phyloP scores from a whole-genome alignment of 805 yeast species.

The Saturnispora bothae region DNA sequence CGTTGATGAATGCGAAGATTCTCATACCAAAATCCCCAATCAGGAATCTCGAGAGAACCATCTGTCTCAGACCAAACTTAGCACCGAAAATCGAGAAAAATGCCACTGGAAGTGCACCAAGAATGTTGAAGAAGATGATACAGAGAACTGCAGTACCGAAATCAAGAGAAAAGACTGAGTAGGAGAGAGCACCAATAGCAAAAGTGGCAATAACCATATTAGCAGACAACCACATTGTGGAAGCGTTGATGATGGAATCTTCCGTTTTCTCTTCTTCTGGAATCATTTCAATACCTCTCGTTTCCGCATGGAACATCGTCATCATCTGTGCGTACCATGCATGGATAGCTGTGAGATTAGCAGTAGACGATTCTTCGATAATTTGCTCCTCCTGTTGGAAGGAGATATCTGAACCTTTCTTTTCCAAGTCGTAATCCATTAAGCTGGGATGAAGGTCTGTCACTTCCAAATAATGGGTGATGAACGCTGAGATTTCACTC shows the following conservation, averaged over 20 bases:
- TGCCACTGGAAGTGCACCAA: constrained; percentile 76
- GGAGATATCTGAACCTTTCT: constrained; percentile 16
- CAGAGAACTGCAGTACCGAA: constrained; percentile 62
- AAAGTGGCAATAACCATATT: constrained; percentile 79
- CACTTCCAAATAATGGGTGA: too few species aligned
- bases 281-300: constrained; percentile 72
- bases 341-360: constrained; percentile 9
- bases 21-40: constrained; percentile 70
- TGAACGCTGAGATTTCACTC: too few species aligned
- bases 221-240: constrained; percentile 87
- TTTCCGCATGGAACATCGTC: constrained; percentile 36
- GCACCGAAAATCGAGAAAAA: constrained; percentile 77
- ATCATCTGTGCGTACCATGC: constrained; percentile 18
- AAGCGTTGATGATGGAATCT: constrained; percentile 55
- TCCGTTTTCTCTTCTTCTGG: constrained; percentile 71
- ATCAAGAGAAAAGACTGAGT: constrained; percentile 49
- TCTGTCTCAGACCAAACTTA: constrained; percentile 77
- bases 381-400: constrained; percentile 12
- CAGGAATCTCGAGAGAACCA: constrained; percentile 69
- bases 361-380: constrained; percentile 17
- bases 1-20: constrained; percentile 66
- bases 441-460: too few species aligned
- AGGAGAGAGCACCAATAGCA: constrained; percentile 64
- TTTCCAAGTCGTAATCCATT: constrained; percentile 22
- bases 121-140: constrained; percentile 59